Percentiles rank a stretch among this genome's conserved stretches.
Evolutionary conservation across 441 rosid species (phyloP).

Genomic region (Croton laevigatus): DNA sequence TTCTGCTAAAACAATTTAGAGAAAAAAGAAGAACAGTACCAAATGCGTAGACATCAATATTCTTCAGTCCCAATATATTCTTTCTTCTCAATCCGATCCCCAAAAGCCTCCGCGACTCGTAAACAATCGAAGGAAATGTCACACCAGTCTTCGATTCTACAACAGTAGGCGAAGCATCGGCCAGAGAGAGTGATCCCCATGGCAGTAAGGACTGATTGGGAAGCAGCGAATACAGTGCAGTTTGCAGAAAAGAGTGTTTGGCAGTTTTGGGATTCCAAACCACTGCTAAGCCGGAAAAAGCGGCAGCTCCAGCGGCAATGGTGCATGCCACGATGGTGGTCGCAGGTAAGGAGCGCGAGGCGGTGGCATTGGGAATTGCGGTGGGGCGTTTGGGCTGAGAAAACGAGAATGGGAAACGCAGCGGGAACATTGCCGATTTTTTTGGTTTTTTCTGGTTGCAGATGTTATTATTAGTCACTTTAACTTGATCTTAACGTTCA

Average conservation of each 20-base stretch:
- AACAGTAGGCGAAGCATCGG: constrained; percentile 48
- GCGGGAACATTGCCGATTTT: constrained; percentile 44
- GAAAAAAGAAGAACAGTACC: constrained; percentile 36
- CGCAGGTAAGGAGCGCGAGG: constrained; percentile 29
- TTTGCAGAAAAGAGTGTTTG: constrained; percentile 33
- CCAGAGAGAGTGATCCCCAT: constrained; percentile 71
- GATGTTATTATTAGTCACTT: too few relatives aligned
- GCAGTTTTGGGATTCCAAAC: constrained; percentile 25
- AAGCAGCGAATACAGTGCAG: constrained; percentile 39
- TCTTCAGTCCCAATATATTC: constrained; percentile 72
- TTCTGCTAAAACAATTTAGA: neutral
- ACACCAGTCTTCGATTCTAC: constrained; percentile 68
- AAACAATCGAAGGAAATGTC: constrained; percentile 62
- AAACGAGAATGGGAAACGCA: constrained; percentile 83
- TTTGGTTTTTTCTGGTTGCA: neutral
- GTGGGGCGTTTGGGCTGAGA: constrained; percentile 48
- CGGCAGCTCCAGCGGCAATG: constrained; percentile 39
- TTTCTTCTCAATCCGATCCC: constrained; percentile 84
- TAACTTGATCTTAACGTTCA: too few relatives aligned
- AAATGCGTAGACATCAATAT: constrained; percentile 83
- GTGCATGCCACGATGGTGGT: constrained; percentile 35
- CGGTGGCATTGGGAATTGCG: constrained; percentile 19
- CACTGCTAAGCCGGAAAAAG: constrained; percentile 38
- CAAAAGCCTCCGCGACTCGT: constrained; percentile 53
- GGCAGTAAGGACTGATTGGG: constrained; percentile 34